Percentiles rank a stretch among this genome's conserved stretches.
Evolutionary conservation across 106 monocot species (phyloP).

Genomic region (Phalaenopsis equestris): DNA sequence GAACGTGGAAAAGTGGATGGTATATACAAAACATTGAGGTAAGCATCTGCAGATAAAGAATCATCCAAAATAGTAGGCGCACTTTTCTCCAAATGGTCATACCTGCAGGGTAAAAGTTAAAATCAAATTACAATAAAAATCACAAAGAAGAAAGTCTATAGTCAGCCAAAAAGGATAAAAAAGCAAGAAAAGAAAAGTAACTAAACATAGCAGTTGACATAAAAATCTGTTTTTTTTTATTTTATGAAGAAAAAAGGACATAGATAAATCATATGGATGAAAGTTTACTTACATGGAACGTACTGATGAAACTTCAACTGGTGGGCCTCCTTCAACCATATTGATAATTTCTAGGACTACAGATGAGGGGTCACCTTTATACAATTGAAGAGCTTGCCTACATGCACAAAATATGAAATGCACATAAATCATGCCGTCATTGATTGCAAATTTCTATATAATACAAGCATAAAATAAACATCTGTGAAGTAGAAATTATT

Average conservation of each 20-base stretch:
- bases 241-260: neutral
- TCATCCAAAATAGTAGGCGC: conserved; percentile 81
- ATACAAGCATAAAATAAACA: neutral
- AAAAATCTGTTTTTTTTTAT: neutral
- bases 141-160: conserved; percentile 2
- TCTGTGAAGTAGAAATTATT: neutral
- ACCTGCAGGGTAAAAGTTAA: conserved; percentile 41
- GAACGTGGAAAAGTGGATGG: conserved; percentile 91
- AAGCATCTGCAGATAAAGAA: conserved; percentile 93
- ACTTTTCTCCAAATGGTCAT: conserved; percentile 84
- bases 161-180: neutral
- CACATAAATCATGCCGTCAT: neutral
- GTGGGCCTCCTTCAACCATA: conserved; percentile 74
- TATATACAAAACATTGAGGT: conserved; percentile 83
- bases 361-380: conserved; percentile 56
- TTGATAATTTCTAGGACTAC: conserved; percentile 72
- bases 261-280: neutral
- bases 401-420: conserved; percentile 12
- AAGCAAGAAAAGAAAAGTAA: neutral
- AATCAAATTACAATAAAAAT: neutral
- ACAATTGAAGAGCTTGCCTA: conserved; percentile 95
- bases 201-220: neutral
- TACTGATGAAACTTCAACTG: conserved; percentile 77
- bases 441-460: neutral
- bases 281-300: conserved; percentile 64